phyloP scores from a whole-genome alignment of 371 early-diverging fungal genomes.

The Saksenaea vasiformis region DNA sequence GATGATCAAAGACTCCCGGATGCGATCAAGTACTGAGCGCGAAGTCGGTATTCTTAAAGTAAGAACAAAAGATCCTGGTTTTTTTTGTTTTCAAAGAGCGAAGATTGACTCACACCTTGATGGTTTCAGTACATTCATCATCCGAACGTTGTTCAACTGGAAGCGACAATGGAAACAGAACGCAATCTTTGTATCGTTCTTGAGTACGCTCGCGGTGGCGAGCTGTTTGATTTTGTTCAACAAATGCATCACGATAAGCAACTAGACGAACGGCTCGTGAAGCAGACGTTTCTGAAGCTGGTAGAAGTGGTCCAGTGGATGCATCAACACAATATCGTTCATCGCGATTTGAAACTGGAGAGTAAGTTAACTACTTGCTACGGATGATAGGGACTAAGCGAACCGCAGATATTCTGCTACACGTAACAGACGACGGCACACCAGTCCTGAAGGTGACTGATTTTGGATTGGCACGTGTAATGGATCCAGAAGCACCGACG shows the following conservation, averaged over 20 bases:
- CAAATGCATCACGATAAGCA: conserved; percentile 33
- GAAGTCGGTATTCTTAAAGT: conserved; percentile 51
- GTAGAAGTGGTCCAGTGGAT: conserved; percentile 65
- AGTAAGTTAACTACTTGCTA: conserved; percentile 48
- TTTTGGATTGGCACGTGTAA: conserved; percentile 67
- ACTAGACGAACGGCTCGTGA: conserved; percentile 34
- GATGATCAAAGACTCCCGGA: conserved; percentile 37
- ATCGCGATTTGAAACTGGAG: conserved; percentile 80
- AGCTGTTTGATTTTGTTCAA: conserved; percentile 67
- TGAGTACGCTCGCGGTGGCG: conserved; percentile 68
- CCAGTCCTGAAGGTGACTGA: conserved; percentile 71
- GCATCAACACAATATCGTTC: conserved; percentile 73
- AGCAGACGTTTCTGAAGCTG: conserved; percentile 51
- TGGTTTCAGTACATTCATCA: conserved; percentile 56
- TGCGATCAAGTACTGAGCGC: conserved; percentile 48
- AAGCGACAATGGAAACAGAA: conserved; percentile 73
- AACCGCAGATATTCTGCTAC: conserved; percentile 34
- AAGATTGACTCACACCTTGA: neutral
- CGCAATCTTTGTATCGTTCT: conserved; percentile 63
- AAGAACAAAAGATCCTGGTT: neutral
- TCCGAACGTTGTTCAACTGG: conserved; percentile 70
- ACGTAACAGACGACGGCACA: conserved; percentile 21
- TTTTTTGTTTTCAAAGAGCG: neutral
- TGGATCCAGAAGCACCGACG: conserved; percentile 45
- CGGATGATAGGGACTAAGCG: neutral